phyloP scores from a whole-genome alignment of 257 asterid species.

The Ilex aquifolium region DNA sequence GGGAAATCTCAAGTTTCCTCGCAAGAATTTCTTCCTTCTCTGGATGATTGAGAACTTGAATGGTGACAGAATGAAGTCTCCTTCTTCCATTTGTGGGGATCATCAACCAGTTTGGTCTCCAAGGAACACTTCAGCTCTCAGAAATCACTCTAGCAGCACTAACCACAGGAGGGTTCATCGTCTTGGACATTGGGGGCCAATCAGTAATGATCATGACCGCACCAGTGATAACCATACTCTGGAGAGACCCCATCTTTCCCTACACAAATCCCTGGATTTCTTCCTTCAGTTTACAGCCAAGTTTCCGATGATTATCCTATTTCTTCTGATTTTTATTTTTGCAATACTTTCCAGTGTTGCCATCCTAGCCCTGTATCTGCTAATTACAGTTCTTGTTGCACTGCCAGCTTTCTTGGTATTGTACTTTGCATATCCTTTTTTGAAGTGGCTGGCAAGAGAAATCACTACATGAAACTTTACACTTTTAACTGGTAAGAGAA shows the following conservation, averaged over 20 bases:
- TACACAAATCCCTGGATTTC: slow-evolving; percentile 55
- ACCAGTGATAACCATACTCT: slow-evolving; percentile 26
- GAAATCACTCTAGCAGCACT: slow-evolving; percentile 25
- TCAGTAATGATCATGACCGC: slow-evolving; percentile 20
- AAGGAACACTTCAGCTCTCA: slow-evolving; percentile 19
- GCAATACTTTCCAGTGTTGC: slow-evolving; percentile 90
- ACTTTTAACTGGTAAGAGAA: background rate
- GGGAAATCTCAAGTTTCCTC: slow-evolving; percentile 77
- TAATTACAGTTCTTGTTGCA: slow-evolving; percentile 69
- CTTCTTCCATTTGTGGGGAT: slow-evolving; percentile 44
- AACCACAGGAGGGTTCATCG: slow-evolving; percentile 34
- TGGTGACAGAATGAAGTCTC: slow-evolving; percentile 71
- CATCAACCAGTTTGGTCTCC: slow-evolving; percentile 50
- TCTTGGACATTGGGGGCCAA: slow-evolving; percentile 40
- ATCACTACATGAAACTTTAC: slow-evolving; percentile 45
- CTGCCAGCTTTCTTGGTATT: slow-evolving; percentile 76
- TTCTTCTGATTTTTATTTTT: slow-evolving; percentile 64
- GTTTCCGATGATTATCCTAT: slow-evolving; percentile 72
- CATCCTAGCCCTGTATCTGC: slow-evolving; percentile 64
- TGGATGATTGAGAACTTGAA: slow-evolving; percentile 99
- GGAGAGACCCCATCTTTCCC: slow-evolving; percentile 55
- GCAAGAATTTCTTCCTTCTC: slow-evolving; percentile 87
- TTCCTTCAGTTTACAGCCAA: slow-evolving; percentile 75
- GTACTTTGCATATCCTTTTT: slow-evolving; percentile 86
- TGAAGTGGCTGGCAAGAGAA: slow-evolving; percentile 95